phyloP scores from a whole-genome alignment of 2,329 filamentous ascomycete species.

The Pseudogymnoascus pannorum region DNA sequence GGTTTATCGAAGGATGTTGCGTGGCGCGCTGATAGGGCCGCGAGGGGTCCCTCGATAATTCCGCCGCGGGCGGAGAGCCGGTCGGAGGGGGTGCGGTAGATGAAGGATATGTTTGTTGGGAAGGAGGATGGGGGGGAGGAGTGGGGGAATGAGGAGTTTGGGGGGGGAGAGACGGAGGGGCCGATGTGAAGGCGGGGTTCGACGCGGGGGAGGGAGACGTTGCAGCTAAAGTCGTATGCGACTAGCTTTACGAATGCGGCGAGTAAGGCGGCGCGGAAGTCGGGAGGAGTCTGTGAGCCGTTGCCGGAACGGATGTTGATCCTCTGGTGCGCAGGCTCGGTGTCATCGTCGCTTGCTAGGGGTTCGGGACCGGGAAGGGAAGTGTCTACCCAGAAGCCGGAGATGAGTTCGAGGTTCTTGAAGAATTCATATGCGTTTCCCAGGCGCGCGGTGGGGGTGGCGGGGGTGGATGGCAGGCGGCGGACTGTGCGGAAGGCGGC shows the following conservation, averaged over 20 bases:
- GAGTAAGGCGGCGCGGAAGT: conserved; percentile 50
- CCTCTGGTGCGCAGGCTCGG: conserved; percentile 18
- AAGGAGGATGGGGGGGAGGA: conserved; percentile 43
- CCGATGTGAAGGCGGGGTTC: conserved; percentile 52
- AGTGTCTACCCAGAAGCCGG: conserved; percentile 56
- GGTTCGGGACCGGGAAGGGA: conserved; percentile 29
- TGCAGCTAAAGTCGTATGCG: conserved; percentile 60
- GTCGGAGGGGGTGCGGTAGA: conserved; percentile 53
- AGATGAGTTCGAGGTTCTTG: conserved; percentile 52
- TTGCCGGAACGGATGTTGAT: conserved; percentile 39
- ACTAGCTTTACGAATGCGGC: conserved; percentile 56
- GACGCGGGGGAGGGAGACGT: conserved; percentile 45
- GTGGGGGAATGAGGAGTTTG: conserved; percentile 20
- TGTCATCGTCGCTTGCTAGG: conserved; percentile 11
- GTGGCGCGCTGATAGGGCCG: conserved; percentile 51
- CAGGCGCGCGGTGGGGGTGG: conserved; percentile 47
- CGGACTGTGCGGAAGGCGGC: too few relatives aligned
- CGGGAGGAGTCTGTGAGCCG: conserved; percentile 50
- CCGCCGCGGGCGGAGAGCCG: conserved; percentile 53
- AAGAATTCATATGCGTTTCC: conserved; percentile 62
- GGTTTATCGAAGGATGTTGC: conserved; percentile 45
- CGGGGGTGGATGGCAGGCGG: too few relatives aligned
- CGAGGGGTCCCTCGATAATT: conserved; percentile 54
- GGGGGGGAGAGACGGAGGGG: conserved; percentile 19
- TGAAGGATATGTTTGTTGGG: conserved; percentile 50